Evolutionary conservation across 208 protist species (phyloP).

Genomic region (Crithidia bombi): DNA sequence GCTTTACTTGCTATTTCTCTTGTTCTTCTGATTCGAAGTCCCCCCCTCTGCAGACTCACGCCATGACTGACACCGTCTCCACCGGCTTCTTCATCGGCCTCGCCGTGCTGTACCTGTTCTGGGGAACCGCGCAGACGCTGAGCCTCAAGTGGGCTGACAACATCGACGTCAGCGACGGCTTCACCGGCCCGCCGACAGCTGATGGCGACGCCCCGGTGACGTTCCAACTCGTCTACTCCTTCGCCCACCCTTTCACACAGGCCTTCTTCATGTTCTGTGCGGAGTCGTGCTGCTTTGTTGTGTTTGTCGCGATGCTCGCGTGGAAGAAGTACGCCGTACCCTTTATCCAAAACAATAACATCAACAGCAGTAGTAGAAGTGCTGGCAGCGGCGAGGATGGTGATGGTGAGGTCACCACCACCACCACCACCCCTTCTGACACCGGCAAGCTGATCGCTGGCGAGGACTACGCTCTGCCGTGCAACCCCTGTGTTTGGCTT

Average conservation of each 20-base stretch:
- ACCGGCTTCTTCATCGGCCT: constrained; percentile 18
- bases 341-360: constrained; percentile 5
- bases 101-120: constrained; percentile 48
- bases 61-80: constrained; percentile 7
- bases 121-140: constrained; percentile 64
- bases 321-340: constrained; percentile 32
- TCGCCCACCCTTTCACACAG: constrained; percentile 84
- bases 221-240: constrained; percentile 50
- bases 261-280: constrained; percentile 87
- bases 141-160: constrained; percentile 61
- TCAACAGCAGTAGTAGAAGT: neutral
- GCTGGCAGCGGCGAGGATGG: neutral
- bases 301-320: constrained; percentile 41
- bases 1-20: neutral
- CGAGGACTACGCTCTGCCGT: constrained; percentile 50
- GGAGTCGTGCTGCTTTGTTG: constrained; percentile 66
- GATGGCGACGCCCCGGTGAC: neutral
- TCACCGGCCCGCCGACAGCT: constrained; percentile 7
- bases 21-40: neutral
- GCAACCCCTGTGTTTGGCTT: constrained; percentile 67
- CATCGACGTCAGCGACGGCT: constrained; percentile 41
- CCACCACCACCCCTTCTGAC: too few species aligned
- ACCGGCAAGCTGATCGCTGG: constrained; percentile 26
- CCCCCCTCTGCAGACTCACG: too few species aligned
- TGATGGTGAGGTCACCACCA: too few species aligned